Evolutionary conservation across 164 flowering plant genomes (phyloP).

Genomic region (Aristolochia contorta): DNA sequence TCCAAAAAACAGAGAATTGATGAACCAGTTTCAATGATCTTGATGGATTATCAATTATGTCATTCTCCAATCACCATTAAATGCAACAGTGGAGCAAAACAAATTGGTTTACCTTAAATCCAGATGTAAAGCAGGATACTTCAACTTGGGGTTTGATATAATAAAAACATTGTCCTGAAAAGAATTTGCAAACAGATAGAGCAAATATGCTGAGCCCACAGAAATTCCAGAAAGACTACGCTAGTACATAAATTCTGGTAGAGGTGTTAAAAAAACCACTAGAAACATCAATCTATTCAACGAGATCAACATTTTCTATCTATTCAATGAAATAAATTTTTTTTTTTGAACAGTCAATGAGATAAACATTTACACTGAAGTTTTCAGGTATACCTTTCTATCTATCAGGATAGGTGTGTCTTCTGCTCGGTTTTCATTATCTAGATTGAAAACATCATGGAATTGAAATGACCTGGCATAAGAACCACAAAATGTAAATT

Average conservation of each 20-base stretch:
- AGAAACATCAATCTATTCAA: not conserved
- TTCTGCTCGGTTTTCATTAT: constrained; percentile 72
- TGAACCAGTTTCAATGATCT: too few relatives aligned
- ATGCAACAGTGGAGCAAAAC: not conserved
- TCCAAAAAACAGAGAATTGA: too few relatives aligned
- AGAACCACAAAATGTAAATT: constrained; percentile 9
- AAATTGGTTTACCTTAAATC: constrained; percentile 52
- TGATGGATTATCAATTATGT: constrained; percentile 3
- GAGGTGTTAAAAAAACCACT: not conserved
- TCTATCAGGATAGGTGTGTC: constrained; percentile 88
- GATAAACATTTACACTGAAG: not conserved
- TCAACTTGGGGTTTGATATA: constrained; percentile 82
- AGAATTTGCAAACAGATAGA: constrained; percentile 1
- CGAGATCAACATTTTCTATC: not conserved
- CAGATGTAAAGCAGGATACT: constrained; percentile 76
- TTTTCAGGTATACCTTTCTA: constrained; percentile 40
- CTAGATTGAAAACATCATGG: constrained; percentile 72
- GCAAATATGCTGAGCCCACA: not conserved
- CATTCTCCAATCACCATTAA: not conserved
- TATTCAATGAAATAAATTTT: too few relatives aligned
- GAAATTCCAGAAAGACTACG: too few relatives aligned
- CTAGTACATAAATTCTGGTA: too few relatives aligned
- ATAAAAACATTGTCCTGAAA: constrained; percentile 92
- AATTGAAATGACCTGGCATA: constrained; percentile 57
- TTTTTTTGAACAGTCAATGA: not conserved